Base-by-base conservation (phyloP, 1,284 basidiomycete genomes). In the Sporisorium iseilematis-ciliati region DNA sequence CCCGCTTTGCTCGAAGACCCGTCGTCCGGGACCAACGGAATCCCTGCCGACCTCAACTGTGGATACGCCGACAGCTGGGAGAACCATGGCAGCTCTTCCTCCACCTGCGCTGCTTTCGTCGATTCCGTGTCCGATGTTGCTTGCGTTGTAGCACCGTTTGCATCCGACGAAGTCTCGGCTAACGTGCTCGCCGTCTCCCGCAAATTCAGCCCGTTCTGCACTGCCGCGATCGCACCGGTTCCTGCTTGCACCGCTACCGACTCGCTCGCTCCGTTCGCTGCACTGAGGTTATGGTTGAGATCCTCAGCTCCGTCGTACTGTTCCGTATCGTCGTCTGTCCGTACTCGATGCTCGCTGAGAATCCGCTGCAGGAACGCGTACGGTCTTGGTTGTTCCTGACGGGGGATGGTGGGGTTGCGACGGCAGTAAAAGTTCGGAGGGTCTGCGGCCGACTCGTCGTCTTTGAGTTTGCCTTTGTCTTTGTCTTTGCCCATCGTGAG, bases 61-160 rank as follows among this genome's bases (percentile, higher is more conserved):
- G 78, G 76, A 43, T 76, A 72, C 0, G 77, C 69, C 38, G 67
- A 78, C 29, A 80, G 46, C 48, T 80, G 78, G 1, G 77, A 79
- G 58, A 80, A 80, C 78, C 78, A 80, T 2, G 78, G 78, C 26
- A 77, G 56, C 42, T 77, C 77, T 38, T 79, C 65, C 41, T 72
- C 68, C 12, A 29, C 58, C 7, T 50, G 46, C 4, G 18, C 31
- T 26, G 52, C 45, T 8, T 58, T 41, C 5, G 65, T 20, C 0
- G 54, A n/a, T 14, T 2, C 33, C 6, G 51, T 7, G 40, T 40
- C 46, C 3, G 53, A 48, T 25, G n/a, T 21, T 21, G 20, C 26
- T 11, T 60, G 41, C n/a, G 12, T 26, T 20, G 38, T 21, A 6
- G 16, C 18, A 2, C 12, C 18, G 8, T 45, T 35, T 1, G 46